phyloP scores from a whole-genome alignment of 257 asterid species.

The Haberlea rhodopensis region DNA sequence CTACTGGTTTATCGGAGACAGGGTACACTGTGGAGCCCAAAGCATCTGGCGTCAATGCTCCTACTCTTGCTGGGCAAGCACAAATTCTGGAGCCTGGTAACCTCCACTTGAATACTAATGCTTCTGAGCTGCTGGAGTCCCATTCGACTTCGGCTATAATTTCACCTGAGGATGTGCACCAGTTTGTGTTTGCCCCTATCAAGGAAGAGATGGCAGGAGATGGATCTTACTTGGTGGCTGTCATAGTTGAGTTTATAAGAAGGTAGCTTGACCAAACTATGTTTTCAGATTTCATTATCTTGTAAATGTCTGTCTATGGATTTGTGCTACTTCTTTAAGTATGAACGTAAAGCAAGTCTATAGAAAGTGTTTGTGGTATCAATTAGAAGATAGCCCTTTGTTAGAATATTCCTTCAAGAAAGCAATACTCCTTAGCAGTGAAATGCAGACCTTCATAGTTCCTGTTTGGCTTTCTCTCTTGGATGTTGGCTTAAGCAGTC shows the following conservation, averaged over 20 bases:
- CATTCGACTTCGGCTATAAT: constrained; percentile 66
- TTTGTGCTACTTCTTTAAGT: not conserved
- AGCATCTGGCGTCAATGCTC: constrained; percentile 39
- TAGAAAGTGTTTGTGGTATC: no score
- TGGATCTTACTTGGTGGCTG: constrained; percentile 73
- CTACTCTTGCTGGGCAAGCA: constrained; percentile 45
- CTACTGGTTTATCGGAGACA: constrained; percentile 40
- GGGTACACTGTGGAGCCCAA: constrained; percentile 33
- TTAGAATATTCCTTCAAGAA: constrained; percentile 7
- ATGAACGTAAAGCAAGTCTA: not conserved
- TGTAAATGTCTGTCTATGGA: constrained; percentile 7
- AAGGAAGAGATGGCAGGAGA: constrained; percentile 96
- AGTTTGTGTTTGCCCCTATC: constrained; percentile 58
- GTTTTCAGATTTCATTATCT: constrained; percentile 1
- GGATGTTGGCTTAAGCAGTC: constrained; percentile 11
- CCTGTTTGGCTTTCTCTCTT: constrained; percentile 11
- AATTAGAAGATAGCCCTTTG: no score
- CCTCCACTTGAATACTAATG: constrained; percentile 45
- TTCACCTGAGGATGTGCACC: constrained; percentile 66
- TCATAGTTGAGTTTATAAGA: constrained; percentile 80
- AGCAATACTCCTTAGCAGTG: not conserved
- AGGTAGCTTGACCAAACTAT: constrained; percentile 47
- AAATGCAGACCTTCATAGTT: not conserved
- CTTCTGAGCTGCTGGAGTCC: constrained; percentile 48
- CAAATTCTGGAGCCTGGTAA: constrained; percentile 39